phyloP scores from a whole-genome alignment of 2,329 filamentous ascomycete genomes.

The Cladobotryum protrusum region DNA sequence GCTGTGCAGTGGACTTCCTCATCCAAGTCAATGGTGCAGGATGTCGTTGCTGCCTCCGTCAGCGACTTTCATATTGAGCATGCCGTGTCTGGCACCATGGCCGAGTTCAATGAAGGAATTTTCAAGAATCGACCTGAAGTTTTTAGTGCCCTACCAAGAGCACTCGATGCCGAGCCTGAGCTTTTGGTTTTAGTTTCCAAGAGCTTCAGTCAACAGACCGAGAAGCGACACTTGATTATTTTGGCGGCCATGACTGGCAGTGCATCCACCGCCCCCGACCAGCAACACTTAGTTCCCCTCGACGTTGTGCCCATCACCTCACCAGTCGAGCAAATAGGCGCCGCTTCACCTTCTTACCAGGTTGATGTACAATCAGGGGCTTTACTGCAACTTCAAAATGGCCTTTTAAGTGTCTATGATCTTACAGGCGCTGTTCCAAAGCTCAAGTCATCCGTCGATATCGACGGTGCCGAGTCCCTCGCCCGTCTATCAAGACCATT shows the following conservation, averaged over 20 bases:
- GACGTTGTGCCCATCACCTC: slow-evolving; percentile 33
- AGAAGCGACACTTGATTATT: slow-evolving; percentile 26
- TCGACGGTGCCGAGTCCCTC: slow-evolving; percentile 53
- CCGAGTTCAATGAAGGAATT: slow-evolving; percentile 47
- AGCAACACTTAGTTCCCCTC: slow-evolving; percentile 33
- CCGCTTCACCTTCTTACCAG: slow-evolving; percentile 34
- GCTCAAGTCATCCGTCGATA: slow-evolving; percentile 47
- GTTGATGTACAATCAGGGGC: slow-evolving; percentile 59
- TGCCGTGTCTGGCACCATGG: slow-evolving; percentile 38
- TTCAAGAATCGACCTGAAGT: slow-evolving; percentile 50
- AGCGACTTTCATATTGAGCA: slow-evolving; percentile 43
- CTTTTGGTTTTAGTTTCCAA: slow-evolving; percentile 48
- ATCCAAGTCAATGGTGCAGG: slow-evolving; percentile 29
- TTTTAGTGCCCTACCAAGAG: slow-evolving; percentile 44
- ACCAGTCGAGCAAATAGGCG: slow-evolving; percentile 12
- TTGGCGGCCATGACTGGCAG: slow-evolving; percentile 25
- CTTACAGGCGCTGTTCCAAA: slow-evolving; percentile 57
- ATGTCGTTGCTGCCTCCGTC: slow-evolving; percentile 26
- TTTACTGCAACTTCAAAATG: slow-evolving; percentile 53
- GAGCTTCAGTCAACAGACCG: slow-evolving; percentile 24
- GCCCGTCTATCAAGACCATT: slow-evolving; percentile 61
- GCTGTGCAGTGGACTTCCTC: slow-evolving; percentile 29
- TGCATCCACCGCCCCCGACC: slow-evolving; percentile 19
- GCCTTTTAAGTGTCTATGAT: slow-evolving; percentile 55
- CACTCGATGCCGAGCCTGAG: slow-evolving; percentile 42